Conservation (phyloP, 805 yeast species). For the Cyberlindnera mrakii region DNA sequence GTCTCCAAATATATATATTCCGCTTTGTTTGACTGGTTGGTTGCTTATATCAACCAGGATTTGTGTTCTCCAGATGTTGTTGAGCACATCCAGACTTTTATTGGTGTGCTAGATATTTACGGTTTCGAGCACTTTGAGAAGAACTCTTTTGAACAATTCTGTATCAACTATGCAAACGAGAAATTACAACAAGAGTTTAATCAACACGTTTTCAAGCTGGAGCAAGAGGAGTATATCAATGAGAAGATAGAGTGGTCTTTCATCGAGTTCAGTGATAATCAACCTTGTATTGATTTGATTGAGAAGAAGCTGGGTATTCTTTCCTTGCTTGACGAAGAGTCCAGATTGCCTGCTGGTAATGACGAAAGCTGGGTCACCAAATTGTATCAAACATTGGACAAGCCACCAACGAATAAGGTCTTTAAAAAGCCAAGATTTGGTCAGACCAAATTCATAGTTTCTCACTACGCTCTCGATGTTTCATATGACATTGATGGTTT, state of each 20-base stretch:
- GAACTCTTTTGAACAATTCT: constrained; percentile 94
- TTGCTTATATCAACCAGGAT: constrained; percentile 72
- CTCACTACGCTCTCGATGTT: constrained; percentile 94
- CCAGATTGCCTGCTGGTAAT: constrained; percentile 87
- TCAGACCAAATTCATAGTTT: constrained; percentile 79
- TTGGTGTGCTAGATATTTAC: constrained; percentile 95
- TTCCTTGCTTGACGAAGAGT: constrained; percentile 88
- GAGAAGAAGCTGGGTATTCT: constrained; percentile 86
- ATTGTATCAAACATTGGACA: constrained; percentile 78
- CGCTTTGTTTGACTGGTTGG: constrained; percentile 93
- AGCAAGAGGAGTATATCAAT: constrained; percentile 88
- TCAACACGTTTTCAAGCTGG: constrained; percentile 94
- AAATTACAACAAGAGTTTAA: constrained; percentile 95
- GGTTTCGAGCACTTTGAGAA: constrained; percentile 95
- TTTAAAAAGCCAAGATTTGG: constrained; percentile 95
- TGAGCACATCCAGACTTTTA: constrained; percentile 59
- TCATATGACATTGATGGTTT: constrained; percentile 89
- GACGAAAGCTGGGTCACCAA: constrained; percentile 91
- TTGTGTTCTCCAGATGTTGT: constrained; percentile 70
- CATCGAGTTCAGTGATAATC: constrained; percentile 92
- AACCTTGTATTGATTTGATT: constrained; percentile 90
- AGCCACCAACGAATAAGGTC: constrained; percentile 66
- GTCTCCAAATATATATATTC: constrained; percentile 92
- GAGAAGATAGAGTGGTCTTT: constrained; percentile 96
- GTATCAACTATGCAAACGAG: constrained; percentile 95